A percentile compares a stretch with the other conserved stretches of the same genome.
Evolutionary conservation across 768 basidiomycete species (phyloP).

Genomic region (Amanita molliuscula): DNA sequence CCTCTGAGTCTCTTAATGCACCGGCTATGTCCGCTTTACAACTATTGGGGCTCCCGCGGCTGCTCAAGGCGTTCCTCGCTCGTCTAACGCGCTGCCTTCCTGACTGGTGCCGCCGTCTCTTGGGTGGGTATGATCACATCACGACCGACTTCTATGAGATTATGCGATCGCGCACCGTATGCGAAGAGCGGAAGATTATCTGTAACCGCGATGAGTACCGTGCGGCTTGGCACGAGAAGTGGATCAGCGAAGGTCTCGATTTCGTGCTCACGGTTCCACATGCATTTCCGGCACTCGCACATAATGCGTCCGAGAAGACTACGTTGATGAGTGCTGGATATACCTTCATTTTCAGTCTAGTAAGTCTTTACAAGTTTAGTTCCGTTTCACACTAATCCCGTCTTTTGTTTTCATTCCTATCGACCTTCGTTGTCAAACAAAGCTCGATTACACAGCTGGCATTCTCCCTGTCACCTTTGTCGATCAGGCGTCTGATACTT

Average conservation of each 20-base stretch:
- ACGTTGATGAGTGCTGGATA: slow-evolving; percentile 51
- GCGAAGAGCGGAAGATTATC: slow-evolving; percentile 41
- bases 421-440: neutral
- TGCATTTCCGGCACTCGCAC: slow-evolving; percentile 48
- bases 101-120: slow-evolving; percentile 28
- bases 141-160: slow-evolving; percentile 24
- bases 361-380: slow-evolving; percentile 12
- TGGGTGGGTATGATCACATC: slow-evolving; percentile 25
- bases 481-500: slow-evolving; percentile 23
- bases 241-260: slow-evolving; percentile 42
- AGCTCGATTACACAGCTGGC: slow-evolving; percentile 50
- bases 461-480: slow-evolving; percentile 52
- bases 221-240: slow-evolving; percentile 35
- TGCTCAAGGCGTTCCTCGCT: slow-evolving; percentile 24
- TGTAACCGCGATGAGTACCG: slow-evolving; percentile 33
- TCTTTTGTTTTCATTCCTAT: neutral
- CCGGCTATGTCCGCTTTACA: slow-evolving; percentile 13
- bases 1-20: slow-evolving; percentile 21
- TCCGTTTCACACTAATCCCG: neutral
- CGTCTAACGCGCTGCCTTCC: slow-evolving; percentile 25
- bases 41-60: slow-evolving; percentile 19
- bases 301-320: slow-evolving; percentile 39
- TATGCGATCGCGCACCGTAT: slow-evolving; percentile 36
- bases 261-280: slow-evolving; percentile 55
- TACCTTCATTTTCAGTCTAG: slow-evolving; percentile 60